Evolutionary conservation across 2,329 filamentous ascomycete genomes (phyloP), one percentile per base, ranked within the genome.

Genomic region (Cercospora zeina): DNA sequence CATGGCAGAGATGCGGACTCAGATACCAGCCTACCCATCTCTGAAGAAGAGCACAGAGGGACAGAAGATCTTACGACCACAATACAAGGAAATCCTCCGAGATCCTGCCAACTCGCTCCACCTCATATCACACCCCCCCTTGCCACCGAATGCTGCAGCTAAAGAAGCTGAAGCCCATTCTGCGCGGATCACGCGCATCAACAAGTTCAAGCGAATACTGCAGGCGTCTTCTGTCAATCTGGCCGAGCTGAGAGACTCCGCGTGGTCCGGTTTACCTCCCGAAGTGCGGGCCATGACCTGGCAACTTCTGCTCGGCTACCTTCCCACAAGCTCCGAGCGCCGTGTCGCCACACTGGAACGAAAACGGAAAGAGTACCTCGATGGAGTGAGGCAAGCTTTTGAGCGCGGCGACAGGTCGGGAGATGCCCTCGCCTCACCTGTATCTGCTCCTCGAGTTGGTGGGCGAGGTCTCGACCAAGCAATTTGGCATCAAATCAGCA

Each of bases 401-500:
- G 84, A 86, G 61, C 79, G 82, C 42, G 80, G 81, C 6, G 69
- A 73, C 4, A 74, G 65, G 51, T 71, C 70, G 55, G 73, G 70
- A 54, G 61, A 84, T 82, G 62, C 89, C 86, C 75, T 87, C 80
- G 72, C 77, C 14, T 71, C 71, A n/a, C 72, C 74, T 0, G 76
- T 79, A 1, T 77, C 24, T n/a, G n/a, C 80, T 7, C 74, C 77
- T 11, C 58, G 42, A 1, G 70, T 75, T 47, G 81, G 83, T 65
- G 86, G 87, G 1, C 85, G 90, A 59, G 93, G 93, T 1, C 79
- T 99, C 16, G 96, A 99, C 70, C 95, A 99, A 79, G 89, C 91
- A n/a, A 87, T 99, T 62, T 99, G 95, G 95, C 95, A 99, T 79
- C 95, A 99, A 74, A 97, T 99, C 77, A 97, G 92, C 77, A 99